Base-by-base conservation (phyloP, 1,139 yeast species). In the Candida gigantensis region DNA sequence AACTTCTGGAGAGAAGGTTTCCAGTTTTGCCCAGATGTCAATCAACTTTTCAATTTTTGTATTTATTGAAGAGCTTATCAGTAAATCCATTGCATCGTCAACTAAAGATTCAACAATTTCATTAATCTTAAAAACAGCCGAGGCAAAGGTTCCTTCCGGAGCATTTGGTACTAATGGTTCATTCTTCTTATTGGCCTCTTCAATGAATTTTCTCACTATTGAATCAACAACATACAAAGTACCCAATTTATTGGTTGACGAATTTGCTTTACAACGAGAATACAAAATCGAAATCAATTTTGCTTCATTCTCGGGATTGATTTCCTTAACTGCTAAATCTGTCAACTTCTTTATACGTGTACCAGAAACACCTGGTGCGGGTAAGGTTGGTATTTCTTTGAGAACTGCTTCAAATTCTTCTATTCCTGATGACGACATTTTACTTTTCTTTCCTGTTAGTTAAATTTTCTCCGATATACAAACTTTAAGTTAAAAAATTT, bases 281-380 rank as follows among this genome's bases (percentile, higher is more conserved):
- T 75, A 77, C 47, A 84, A 71, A 44, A 72, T 70, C 41, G 80
- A 74, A 38, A 83, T 73, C 40, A 86, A 59, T 42, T 72, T 72
- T 16, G 83, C 72, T 56, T 82, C 88, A n/a, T 34, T 37, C 5
- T 41, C 44, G 30, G 68, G 64, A 52, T 57, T 51, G 37, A 60
- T 84, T 60, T 89, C 79, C 49, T 76, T 77, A 44, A 83, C 72
- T 34, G 96, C 95, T 43, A 85, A 60, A 40, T 85, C 86, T 33
- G 92, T 85, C 55, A 89, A 71, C 54, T 81, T 83, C 59, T 87
- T 86, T 59, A 92, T 92, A 66, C 96, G 89, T 42, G 96, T 81
- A 28, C 97, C 97, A 24, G 97, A 89, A 40, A 92, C 95, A 42
- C 98, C 97, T 15, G 94, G 94, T 18, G 96, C 82, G 62, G 87